Base-by-base conservation (phyloP, 106 monocot species). In the Apostasia ramifera region DNA sequence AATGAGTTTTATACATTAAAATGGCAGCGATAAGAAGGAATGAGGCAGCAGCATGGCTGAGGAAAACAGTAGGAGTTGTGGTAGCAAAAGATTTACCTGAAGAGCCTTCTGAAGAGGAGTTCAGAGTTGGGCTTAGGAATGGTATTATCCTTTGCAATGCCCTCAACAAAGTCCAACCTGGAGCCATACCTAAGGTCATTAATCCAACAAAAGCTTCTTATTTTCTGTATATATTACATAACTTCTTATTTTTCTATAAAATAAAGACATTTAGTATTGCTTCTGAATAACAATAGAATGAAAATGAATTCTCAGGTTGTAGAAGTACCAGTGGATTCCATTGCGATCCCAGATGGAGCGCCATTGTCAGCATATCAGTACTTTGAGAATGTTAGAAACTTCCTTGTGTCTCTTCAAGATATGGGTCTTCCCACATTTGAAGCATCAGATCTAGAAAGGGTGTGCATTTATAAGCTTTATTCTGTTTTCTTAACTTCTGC, bases 81-180 rank as follows among this genome's bases (percentile, higher is more conserved):
- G 71, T 74, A 9, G 77, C 80, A 37, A 87, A 80, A 58, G 97
- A 97, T 71, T 79, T 97, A 51, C 79, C 92, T 1, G 97, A 92
- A 52, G 78, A 84, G 65, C 97, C 97, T 2, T 79, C 92, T 0
- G 92, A 89, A 67, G 92, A 92, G 62, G 97, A 97, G 61, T 87
- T 97, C 52, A 84, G 81, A 69, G 70, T 85, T 40, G 84, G 79
- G 40, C 55, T 97, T 14, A 84, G 86, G 71, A 97, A 83, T 67
- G 97, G 97, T 40, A 81, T 84, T 58, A 83, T 97, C 60, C 89
- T 92, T 12, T 97, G 97, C 83, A 87, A 84, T 87, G 97, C 76
- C 10, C 69, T 97, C 39, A 97, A 97, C 70, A 92, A 81, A 59
- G 84, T 97, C 62, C 79, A 87, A 38, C 89, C 86, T 45, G 92